These are phyloP conservation scores for Lathyrus aphaca DNA, from an alignment of 306 rosid genomes.

Conservation along the genomic window DNA sequence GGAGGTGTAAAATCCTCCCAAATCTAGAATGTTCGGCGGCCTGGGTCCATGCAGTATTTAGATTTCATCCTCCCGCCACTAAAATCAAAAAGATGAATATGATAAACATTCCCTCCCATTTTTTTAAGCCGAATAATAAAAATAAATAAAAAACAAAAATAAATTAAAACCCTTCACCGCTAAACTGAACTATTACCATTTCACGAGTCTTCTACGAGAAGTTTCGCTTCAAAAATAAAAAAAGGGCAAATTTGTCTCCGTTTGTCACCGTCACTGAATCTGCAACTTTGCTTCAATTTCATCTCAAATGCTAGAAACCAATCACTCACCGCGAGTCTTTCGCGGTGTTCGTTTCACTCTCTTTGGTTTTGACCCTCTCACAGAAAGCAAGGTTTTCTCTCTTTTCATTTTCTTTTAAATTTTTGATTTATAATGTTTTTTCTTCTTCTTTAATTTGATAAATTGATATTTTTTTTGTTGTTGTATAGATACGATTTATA, in stretches of 20 bases:
- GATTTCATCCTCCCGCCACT: slow-evolving; percentile 38
- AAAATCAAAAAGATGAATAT: slow-evolving; percentile 21
- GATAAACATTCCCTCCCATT: slow-evolving; percentile 40
- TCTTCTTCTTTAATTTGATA: neutral
- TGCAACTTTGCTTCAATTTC: neutral
- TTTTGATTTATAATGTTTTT: neutral
- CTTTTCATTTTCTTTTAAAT: neutral
- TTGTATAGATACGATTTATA: slow-evolving; percentile 67
- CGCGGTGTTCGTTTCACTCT: slow-evolving; percentile 68
- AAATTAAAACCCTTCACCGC: neutral
- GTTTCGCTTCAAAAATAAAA: neutral
- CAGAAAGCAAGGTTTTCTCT: slow-evolving; percentile 60
- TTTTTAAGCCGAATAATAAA: neutral
- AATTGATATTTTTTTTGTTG: slow-evolving; percentile 1
- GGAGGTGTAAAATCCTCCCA: too few relatives aligned
- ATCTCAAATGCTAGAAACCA: slow-evolving; percentile 46
- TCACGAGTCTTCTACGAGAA: slow-evolving; percentile 45
- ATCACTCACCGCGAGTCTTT: slow-evolving; percentile 51
- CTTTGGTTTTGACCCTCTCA: slow-evolving; percentile 56
- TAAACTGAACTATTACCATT: neutral
- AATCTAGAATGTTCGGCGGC: too few relatives aligned
- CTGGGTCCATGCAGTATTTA: neutral
- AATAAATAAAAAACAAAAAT: neutral
- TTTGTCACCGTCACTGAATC: neutral
- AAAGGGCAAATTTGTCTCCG: neutral